These are phyloP conservation scores for Annona squamosa DNA, from an alignment of 164 flowering plant species.

Conservation along the genomic window DNA sequence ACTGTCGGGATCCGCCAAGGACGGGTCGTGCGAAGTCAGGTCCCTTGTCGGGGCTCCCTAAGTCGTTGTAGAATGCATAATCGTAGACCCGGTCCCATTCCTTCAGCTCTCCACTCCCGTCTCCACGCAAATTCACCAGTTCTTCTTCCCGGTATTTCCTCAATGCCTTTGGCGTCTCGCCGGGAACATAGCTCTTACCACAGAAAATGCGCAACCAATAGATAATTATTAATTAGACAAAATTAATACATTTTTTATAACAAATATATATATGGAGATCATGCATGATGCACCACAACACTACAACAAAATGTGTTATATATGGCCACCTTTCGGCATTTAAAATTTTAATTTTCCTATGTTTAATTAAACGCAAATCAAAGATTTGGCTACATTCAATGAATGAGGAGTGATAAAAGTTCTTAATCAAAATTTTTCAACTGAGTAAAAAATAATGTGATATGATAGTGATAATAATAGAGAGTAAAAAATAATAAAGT, in stretches of 20 bases:
- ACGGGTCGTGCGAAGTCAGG: constrained; percentile 43
- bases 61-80: constrained; percentile 75
- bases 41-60: constrained; percentile 65
- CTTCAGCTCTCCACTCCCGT: constrained; percentile 49
- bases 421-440: too few relatives aligned
- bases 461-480: too few relatives aligned
- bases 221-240: neutral
- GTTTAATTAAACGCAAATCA: neutral
- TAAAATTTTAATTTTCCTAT: neutral
- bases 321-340: too few relatives aligned
- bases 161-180: constrained; percentile 53
- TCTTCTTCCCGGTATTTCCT: constrained; percentile 58
- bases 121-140: constrained; percentile 53
- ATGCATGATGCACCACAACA: too few relatives aligned
- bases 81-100: constrained; percentile 92
- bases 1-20: constrained; percentile 60
- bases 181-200: constrained; percentile 56
- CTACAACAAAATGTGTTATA: too few relatives aligned
- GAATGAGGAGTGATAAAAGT: too few relatives aligned
- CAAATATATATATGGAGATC: neutral
- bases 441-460: too few relatives aligned
- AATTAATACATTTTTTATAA: too few relatives aligned
- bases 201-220: neutral
- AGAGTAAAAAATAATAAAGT: too few relatives aligned
- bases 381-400: too few relatives aligned